Evolutionary conservation across 225 moss, liverwort and hornwort genomes (phyloP).

Genomic region (Pseudisothecium myosuroides): DNA sequence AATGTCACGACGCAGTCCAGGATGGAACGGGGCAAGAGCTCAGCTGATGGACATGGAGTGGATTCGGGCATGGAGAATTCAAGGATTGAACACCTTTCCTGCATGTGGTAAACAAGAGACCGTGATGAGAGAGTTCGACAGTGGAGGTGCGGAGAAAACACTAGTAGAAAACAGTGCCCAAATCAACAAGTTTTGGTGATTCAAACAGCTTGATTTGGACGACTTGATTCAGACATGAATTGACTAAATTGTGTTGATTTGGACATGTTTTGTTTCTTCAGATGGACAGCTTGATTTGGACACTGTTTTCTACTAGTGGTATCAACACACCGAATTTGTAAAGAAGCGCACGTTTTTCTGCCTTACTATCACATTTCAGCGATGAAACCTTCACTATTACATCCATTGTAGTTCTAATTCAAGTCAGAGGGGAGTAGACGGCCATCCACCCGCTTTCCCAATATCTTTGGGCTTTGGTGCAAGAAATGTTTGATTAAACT

Average conservation of each 20-base stretch:
- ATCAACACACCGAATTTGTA: background rate
- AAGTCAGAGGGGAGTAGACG: background rate
- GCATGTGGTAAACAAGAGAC: background rate
- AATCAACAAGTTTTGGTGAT: background rate
- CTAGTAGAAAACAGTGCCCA: background rate
- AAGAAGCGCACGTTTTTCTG: background rate
- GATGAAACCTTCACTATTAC: background rate
- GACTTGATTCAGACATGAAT: background rate
- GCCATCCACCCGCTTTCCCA: background rate
- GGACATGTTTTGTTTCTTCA: background rate
- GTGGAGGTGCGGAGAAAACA: background rate
- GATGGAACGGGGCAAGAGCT: slow-evolving; percentile 18
- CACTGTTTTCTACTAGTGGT: background rate
- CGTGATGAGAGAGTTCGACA: background rate
- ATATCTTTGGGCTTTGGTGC: background rate
- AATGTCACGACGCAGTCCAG: slow-evolving; percentile 54
- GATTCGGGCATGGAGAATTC: slow-evolving; percentile 37
- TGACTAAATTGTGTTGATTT: background rate
- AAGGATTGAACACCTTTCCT: slow-evolving; percentile 60
- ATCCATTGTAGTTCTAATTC: background rate
- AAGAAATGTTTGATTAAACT: background rate
- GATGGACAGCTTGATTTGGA: background rate
- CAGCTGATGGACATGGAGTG: slow-evolving; percentile 15
- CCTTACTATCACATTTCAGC: background rate
- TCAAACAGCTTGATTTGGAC: background rate